Percentiles rank a stretch among this genome's conserved stretches.
phyloP scores from a whole-genome alignment of 257 asterid genomes.

The Nicotiana knightiana region DNA sequence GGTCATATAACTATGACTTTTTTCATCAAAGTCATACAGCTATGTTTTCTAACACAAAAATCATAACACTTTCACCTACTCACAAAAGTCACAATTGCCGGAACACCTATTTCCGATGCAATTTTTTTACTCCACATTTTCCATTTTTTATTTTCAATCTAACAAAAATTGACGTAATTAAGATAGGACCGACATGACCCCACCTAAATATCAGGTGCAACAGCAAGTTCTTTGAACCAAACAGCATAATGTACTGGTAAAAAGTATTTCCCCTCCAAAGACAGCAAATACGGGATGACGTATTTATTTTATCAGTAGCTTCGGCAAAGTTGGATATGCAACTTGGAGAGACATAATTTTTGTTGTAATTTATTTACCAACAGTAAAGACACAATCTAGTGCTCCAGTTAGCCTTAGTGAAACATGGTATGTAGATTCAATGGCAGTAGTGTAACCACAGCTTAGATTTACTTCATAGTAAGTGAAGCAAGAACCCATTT shows the following conservation, averaged over 20 bases:
- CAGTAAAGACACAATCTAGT: not conserved
- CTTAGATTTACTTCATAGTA: not conserved
- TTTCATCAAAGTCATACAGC: too few species aligned
- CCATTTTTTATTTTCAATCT: too few species aligned
- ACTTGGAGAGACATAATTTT: not conserved
- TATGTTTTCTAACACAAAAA: too few species aligned
- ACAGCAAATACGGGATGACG: not conserved
- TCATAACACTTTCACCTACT: too few species aligned
- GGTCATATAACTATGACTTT: too few species aligned
- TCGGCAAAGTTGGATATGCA: not conserved
- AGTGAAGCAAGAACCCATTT: not conserved
- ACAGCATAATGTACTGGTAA: not conserved
- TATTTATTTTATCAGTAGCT: not conserved
- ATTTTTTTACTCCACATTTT: too few species aligned
- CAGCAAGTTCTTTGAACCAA: not conserved
- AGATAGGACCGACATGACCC: too few species aligned
- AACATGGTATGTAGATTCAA: not conserved
- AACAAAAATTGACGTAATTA: too few species aligned
- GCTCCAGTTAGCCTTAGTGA: not conserved
- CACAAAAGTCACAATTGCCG: too few species aligned
- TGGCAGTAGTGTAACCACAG: not conserved
- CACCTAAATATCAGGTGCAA: not conserved
- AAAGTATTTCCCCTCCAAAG: not conserved
- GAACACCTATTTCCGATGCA: too few species aligned
- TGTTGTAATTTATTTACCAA: not conserved